Percentiles rank a stretch among this genome's conserved stretches.
phyloP scores from a whole-genome alignment of 805 yeast genomes.

The Sugiyamaella smithiae region DNA sequence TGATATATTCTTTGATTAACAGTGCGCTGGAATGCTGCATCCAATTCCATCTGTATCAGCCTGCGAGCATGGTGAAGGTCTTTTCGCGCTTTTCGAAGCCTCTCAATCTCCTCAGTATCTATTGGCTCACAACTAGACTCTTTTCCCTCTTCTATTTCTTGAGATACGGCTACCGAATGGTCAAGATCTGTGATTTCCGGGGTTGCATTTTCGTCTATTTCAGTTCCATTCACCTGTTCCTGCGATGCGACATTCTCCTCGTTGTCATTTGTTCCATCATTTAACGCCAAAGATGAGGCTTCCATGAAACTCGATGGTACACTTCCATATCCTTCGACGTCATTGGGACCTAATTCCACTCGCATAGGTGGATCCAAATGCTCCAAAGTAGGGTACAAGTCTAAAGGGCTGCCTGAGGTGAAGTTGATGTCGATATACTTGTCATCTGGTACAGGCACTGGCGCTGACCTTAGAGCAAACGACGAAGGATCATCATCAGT shows the following conservation, averaged over 20 bases:
- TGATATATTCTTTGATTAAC: conserved; percentile 25
- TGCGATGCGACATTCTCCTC: neutral
- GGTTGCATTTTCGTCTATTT: neutral
- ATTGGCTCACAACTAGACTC: no score
- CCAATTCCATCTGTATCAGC: conserved; percentile 26
- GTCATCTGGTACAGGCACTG: no score
- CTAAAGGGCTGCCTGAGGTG: neutral
- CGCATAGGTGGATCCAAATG: neutral
- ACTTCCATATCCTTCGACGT: neutral
- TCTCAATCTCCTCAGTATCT: no score
- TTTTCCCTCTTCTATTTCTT: no score
- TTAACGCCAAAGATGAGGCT: neutral
- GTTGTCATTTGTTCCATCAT: neutral
- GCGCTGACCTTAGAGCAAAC: no score
- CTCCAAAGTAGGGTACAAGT: neutral
- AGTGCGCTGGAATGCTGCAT: conserved; percentile 22
- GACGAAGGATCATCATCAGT: no score
- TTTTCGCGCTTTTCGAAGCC: no score
- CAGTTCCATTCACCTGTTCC: neutral
- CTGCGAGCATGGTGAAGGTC: conserved; percentile 15
- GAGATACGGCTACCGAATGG: no score
- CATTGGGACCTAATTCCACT: neutral
- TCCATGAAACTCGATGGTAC: neutral
- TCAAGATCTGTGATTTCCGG: neutral
- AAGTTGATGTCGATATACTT: neutral